phyloP scores from a whole-genome alignment of 2,329 filamentous ascomycete species.

The Aspergillus nomiae region DNA sequence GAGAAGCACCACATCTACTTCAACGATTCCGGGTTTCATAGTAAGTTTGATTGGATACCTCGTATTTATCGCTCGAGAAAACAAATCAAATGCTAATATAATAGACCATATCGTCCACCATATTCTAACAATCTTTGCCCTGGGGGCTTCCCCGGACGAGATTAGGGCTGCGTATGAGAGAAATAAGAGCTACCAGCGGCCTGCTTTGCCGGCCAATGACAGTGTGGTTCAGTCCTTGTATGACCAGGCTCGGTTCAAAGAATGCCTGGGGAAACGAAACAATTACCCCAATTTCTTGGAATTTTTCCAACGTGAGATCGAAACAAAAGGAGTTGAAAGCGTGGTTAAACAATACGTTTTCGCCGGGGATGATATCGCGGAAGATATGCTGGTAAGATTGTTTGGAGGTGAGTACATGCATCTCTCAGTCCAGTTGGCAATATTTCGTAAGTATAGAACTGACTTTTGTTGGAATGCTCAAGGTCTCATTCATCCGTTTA shows the following conservation, averaged over 20 bases:
- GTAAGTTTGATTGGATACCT: conserved; percentile 25
- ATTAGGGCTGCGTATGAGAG: conserved; percentile 66
- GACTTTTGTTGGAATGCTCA: neutral
- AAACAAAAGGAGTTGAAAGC: conserved; percentile 61
- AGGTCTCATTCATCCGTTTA: conserved; percentile 76
- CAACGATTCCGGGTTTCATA: conserved; percentile 74
- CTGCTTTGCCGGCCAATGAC: conserved; percentile 50
- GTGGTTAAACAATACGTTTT: conserved; percentile 71
- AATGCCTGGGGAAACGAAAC: conserved; percentile 63
- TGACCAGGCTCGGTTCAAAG: conserved; percentile 58
- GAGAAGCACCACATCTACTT: conserved; percentile 77
- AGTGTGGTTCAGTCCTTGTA: conserved; percentile 58
- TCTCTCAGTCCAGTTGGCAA: neutral
- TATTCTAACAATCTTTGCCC: conserved; percentile 73
- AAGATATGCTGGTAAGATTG: conserved; percentile 69
- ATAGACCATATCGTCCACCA: conserved; percentile 77
- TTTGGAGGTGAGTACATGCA: conserved; percentile 57
- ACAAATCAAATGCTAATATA: neutral
- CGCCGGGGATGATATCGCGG: conserved; percentile 62
- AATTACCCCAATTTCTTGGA: conserved; percentile 73
- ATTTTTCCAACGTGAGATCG: conserved; percentile 77
- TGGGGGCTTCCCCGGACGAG: conserved; percentile 63
- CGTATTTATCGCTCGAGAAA: neutral
- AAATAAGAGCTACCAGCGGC: conserved; percentile 69
- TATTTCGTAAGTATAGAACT: neutral